phyloP scores from a whole-genome alignment of 495 filamentous ascomycete species.

The Chaetomium tenue region DNA sequence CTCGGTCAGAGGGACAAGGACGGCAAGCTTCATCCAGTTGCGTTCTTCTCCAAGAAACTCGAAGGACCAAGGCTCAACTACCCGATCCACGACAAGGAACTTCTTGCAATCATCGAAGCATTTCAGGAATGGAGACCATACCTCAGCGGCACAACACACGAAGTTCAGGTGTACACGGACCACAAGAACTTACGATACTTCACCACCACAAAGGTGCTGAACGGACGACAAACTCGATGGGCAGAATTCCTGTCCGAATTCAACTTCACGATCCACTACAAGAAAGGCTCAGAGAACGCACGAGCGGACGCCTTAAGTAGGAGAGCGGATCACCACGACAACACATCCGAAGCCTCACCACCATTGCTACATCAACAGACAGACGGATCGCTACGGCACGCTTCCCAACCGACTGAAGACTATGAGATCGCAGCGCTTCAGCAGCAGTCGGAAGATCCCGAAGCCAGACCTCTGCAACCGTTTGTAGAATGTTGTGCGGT shows the following conservation, averaged over 20 bases:
- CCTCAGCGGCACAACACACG: conserved; percentile 5
- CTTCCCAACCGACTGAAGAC: too few species aligned
- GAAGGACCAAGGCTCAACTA: conserved; percentile 11
- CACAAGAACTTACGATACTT: conserved; percentile 24
- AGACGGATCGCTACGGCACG: too few species aligned
- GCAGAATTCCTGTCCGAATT: conserved; percentile 30
- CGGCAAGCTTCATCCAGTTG: conserved; percentile 12
- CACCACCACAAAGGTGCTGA: conserved; percentile 31
- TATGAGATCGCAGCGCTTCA: too few species aligned
- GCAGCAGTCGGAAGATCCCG: too few species aligned
- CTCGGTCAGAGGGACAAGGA: conserved; percentile 9
- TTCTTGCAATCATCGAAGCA: conserved; percentile 13
- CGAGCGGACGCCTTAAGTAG: conserved; percentile 17
- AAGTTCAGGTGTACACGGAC: conserved; percentile 15
- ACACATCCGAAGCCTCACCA: neutral
- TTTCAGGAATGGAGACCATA: conserved; percentile 11
- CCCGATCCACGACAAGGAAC: conserved; percentile 16
- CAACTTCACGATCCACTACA: conserved; percentile 36
- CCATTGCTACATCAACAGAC: neutral
- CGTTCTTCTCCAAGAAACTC: conserved; percentile 19
- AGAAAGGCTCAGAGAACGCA: conserved; percentile 18
- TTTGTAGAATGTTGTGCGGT: too few species aligned
- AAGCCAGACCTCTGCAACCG: too few species aligned
- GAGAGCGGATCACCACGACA: neutral
- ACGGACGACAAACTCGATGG: conserved; percentile 29